Conservation (phyloP, 169 alveolate species). For the Plasmodium inui region DNA sequence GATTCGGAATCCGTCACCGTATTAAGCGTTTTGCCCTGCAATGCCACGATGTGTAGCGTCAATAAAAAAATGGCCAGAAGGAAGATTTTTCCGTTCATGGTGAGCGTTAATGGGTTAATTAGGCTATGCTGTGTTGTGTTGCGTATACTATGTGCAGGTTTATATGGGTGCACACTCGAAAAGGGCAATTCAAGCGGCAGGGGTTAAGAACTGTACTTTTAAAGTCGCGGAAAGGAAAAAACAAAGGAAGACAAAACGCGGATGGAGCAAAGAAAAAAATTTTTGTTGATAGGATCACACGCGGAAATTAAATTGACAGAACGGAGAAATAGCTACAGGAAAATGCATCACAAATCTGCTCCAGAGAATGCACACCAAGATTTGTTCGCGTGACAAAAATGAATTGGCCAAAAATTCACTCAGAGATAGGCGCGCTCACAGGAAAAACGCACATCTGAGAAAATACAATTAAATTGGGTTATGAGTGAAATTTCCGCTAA, state of each 20-base stretch:
- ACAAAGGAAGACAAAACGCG: not conserved
- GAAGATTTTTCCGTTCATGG: not conserved
- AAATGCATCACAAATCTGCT: not conserved
- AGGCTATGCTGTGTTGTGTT: not conserved
- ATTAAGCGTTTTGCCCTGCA: not conserved
- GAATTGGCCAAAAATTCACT: not conserved
- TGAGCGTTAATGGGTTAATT: not conserved
- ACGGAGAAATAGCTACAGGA: not conserved
- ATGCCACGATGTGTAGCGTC: not conserved
- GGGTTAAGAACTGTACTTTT: not conserved
- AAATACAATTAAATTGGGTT: not conserved
- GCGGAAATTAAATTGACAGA: not conserved
- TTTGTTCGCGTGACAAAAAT: not conserved
- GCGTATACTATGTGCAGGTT: not conserved
- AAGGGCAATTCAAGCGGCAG: not conserved
- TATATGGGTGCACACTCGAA: not conserved
- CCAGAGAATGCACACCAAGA: not conserved
- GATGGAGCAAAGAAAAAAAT: not conserved
- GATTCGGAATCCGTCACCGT: not conserved
- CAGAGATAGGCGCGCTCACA: not conserved
- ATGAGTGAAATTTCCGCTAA: not conserved
- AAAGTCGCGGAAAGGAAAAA: not conserved
- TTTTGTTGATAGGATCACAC: not conserved
- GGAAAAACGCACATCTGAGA: not conserved
- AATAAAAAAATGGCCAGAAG: not conserved